Evolutionary conservation across 139 green algal genomes (phyloP), one percentile per base, ranked within the genome.

Genomic region (Pycnococcus provasolii): DNA sequence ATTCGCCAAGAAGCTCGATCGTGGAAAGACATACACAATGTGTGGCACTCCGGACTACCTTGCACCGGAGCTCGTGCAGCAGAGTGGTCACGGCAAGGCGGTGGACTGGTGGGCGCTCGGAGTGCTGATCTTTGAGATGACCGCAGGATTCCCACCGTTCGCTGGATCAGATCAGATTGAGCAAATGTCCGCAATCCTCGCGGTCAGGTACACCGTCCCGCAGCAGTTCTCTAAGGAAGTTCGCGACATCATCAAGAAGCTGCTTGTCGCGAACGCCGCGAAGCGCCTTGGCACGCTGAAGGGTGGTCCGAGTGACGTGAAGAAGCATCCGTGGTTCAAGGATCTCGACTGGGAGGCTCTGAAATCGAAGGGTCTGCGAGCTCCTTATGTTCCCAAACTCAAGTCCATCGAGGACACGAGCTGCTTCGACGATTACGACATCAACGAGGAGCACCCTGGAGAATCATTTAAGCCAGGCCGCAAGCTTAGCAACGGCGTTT

Each of bases 41-140:
- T 96, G 89, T 66, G 91, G 91, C 47, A 96, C 90, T 0, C 90
- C 90, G 4, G 90, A 97, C 72, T 97, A 96, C 82, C 77, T 97
- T 59, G 89, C 91, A 0, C 90, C 91, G 8, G 91, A 96, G 80
- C 78, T 94, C 26, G 78, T 95, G 60, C 81, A 84, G 37, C 84
- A 90, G 71, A 73, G 77, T 43, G 90, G 90, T 5, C 87, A 95
- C 73, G 81, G 76, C 26, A 51, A 60, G 26, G 77, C 84, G 3
- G 91, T 91, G 42, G 91, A 97, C 79, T 96, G 90, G 90, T 92
- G 68, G 63, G 81, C 50, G 11, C 62, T 78, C 46, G 91, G 91
- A 2, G 85, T 97, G 47, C 83, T 96, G 6, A 82, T 94, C 11
- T 96, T 80, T 66, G 89, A 96, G 80, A 87, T 96, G 76, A 77